phyloP scores from a whole-genome alignment of 2,329 filamentous ascomycete genomes.

The Aureobasidium uvarum region DNA sequence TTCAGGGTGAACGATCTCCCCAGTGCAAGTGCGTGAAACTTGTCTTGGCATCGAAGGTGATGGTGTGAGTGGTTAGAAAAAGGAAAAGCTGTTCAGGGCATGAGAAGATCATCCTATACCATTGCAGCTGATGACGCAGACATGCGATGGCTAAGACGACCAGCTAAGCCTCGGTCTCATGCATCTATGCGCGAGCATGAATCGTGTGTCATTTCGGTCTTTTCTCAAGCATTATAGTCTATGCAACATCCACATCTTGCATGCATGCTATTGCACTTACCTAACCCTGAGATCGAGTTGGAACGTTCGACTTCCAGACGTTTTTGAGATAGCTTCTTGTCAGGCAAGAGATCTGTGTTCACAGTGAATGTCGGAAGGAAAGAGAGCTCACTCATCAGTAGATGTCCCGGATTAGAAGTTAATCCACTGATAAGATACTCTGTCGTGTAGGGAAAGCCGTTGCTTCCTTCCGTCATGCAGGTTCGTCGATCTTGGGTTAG shows the following conservation, averaged over 20 bases:
- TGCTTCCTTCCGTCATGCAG: slow-evolving; percentile 9
- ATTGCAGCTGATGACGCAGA: background rate
- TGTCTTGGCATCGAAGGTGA: background rate
- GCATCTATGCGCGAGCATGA: slow-evolving; percentile 11
- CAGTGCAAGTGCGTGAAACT: background rate
- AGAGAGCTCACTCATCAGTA: background rate
- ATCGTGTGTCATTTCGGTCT: background rate
- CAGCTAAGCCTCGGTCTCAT: background rate
- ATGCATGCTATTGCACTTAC: background rate
- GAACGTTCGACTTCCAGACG: too few relatives aligned
- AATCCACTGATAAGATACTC: background rate
- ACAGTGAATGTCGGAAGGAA: background rate
- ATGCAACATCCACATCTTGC: slow-evolving; percentile 4
- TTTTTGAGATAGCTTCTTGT: background rate
- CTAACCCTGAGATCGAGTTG: background rate
- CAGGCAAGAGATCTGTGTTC: background rate
- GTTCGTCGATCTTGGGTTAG: slow-evolving; percentile 23
- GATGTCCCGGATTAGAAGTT: background rate
- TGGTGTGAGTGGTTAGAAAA: too few relatives aligned
- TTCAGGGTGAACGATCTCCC: background rate
- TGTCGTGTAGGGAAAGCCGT: background rate
- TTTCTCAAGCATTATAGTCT: background rate
- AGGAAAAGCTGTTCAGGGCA: too few relatives aligned
- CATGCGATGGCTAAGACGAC: background rate
- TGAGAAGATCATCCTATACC: too few relatives aligned